Conservation (phyloP, 805 yeast species). For the Allodekkera sacchari region DNA sequence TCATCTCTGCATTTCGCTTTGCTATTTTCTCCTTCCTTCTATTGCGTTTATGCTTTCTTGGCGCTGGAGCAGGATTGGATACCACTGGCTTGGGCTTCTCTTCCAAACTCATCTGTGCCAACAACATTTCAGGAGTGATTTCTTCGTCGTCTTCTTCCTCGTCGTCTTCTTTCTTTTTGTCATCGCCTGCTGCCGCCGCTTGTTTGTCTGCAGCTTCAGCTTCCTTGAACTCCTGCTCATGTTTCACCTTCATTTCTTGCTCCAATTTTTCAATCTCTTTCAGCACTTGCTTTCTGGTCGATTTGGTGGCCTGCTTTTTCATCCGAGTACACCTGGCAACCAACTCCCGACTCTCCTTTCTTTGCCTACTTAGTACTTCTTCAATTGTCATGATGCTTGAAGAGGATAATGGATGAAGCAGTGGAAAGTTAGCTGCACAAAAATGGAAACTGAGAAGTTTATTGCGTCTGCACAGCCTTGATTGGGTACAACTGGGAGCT, state of each 20-base stretch:
- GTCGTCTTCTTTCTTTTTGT: constrained; percentile 13
- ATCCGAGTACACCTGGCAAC: constrained; percentile 61
- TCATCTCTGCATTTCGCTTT: constrained; percentile 62
- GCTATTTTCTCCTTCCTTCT: constrained; percentile 81
- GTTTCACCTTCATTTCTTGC: constrained; percentile 42
- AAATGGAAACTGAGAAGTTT: too few relatives aligned
- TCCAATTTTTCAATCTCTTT: constrained; percentile 55
- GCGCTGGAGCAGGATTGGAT: constrained; percentile 7
- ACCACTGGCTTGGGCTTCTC: constrained; percentile 9
- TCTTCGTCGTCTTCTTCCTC: constrained; percentile 36
- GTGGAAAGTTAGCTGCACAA: background rate
- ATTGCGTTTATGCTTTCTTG: constrained; percentile 46
- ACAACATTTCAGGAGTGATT: constrained; percentile 56
- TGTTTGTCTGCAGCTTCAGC: constrained; percentile 5
- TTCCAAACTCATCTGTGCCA: constrained; percentile 47
- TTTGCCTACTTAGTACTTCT: constrained; percentile 50
- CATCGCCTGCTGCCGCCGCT: constrained; percentile 8
- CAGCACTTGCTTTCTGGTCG: constrained; percentile 60
- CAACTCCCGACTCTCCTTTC: constrained; percentile 60
- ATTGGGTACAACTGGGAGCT: too few relatives aligned
- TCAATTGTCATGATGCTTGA: too few relatives aligned
- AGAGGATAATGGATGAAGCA: too few relatives aligned
- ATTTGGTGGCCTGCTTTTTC: constrained; percentile 78
- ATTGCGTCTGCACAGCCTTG: too few relatives aligned
- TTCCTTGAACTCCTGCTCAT: constrained; percentile 40